Percentiles rank a stretch among this genome's conserved stretches.
Conservation (phyloP, 805 yeast species). For the Candida awuae region DNA sequence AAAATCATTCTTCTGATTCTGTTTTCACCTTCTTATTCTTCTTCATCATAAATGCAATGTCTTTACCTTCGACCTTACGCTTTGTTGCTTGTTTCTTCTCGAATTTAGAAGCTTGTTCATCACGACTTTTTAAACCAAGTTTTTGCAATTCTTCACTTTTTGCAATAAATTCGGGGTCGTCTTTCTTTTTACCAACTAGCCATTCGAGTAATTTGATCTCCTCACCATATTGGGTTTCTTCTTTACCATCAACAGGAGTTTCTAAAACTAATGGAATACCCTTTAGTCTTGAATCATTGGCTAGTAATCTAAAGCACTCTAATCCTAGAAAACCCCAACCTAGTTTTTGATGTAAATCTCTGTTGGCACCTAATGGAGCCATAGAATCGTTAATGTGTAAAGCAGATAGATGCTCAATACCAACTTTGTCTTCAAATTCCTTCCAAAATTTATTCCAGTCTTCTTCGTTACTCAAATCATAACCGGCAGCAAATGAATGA, state of each 20-base stretch:
- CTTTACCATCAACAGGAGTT: constrained; percentile 62
- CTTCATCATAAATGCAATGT: constrained; percentile 20
- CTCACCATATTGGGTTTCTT: constrained; percentile 62
- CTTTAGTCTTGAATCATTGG: constrained; percentile 56
- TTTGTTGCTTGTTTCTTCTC: constrained; percentile 41
- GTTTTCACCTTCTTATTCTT: constrained; percentile 17
- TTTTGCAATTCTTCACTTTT: constrained; percentile 44
- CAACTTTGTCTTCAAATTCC: constrained; percentile 65
- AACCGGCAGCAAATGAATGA: constrained; percentile 95
- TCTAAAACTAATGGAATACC: constrained; percentile 78
- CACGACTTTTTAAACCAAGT: constrained; percentile 62
- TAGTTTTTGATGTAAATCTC: constrained; percentile 84
- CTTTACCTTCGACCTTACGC: constrained; percentile 19
- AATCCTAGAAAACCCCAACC: constrained; percentile 88
- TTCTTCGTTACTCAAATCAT: constrained; percentile 62
- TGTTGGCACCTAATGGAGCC: constrained; percentile 82
- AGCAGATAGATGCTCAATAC: constrained; percentile 66
- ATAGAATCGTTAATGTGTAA: constrained; percentile 92
- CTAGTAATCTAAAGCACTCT: constrained; percentile 71
- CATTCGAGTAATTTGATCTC: constrained; percentile 81
- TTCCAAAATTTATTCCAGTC: constrained; percentile 63
- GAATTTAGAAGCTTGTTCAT: constrained; percentile 57
- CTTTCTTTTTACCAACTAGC: constrained; percentile 50
- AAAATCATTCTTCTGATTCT: constrained; percentile 1
- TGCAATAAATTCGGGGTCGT: constrained; percentile 46